Conservation (phyloP, 805 yeast genomes). For the Danielia reshetovae region DNA sequence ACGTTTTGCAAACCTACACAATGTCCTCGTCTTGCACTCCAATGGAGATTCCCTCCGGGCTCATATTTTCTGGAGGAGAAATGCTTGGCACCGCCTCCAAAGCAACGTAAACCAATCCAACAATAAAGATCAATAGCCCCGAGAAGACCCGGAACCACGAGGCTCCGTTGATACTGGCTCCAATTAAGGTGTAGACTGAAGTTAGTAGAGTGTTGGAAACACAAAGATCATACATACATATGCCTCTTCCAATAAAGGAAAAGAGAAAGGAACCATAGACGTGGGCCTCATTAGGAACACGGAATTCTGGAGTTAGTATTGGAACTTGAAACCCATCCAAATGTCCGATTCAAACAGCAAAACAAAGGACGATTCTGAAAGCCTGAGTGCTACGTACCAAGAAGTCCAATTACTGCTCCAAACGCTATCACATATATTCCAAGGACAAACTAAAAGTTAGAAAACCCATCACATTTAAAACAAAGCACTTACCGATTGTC, state of each 20-base stretch:
- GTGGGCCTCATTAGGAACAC: conserved; percentile 56
- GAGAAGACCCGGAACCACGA: conserved; percentile 53
- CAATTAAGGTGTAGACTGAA: conserved; percentile 35
- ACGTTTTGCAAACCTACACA: conserved; percentile 10
- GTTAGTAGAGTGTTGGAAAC: conserved; percentile 17
- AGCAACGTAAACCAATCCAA: conserved; percentile 57
- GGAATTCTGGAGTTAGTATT: conserved; percentile 38
- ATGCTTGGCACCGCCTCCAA: conserved; percentile 73
- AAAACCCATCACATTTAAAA: neutral
- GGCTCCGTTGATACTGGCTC: conserved; percentile 42
- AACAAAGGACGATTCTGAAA: neutral
- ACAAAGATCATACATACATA: conserved; percentile 40
- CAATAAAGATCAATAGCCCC: conserved; percentile 53
- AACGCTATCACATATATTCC: conserved; percentile 56
- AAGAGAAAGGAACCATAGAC: conserved; percentile 65
- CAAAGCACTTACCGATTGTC: too few species aligned
- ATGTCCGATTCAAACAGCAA: neutral
- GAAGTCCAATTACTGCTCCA: conserved; percentile 50
- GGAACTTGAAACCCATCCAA: too few species aligned
- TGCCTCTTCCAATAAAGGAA: conserved; percentile 72
- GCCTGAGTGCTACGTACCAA: conserved; percentile 31
- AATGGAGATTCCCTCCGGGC: conserved; percentile 37
- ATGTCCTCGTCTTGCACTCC: conserved; percentile 40
- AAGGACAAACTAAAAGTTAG: conserved; percentile 40
- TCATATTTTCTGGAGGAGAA: conserved; percentile 82